A percentile compares a stretch with the other conserved stretches of the same genome.
Conservation (phyloP, 768 basidiomycete genomes). For the Lentinus tigrinus region DNA sequence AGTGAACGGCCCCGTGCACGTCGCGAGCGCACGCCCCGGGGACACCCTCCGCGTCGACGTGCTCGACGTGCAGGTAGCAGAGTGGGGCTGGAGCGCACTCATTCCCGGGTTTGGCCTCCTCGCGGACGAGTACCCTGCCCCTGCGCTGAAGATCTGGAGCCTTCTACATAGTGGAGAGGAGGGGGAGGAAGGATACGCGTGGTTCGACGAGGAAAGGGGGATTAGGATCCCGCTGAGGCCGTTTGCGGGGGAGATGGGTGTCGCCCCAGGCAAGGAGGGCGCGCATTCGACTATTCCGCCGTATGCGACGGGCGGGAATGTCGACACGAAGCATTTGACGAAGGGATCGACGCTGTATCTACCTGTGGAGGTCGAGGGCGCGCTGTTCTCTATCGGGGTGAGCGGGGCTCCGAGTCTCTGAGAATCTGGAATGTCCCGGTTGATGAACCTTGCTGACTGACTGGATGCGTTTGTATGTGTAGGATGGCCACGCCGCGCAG, state of each 20-base stretch:
- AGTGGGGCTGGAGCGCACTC: slow-evolving; percentile 64
- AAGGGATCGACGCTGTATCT: slow-evolving; percentile 58
- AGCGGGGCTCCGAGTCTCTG: slow-evolving; percentile 23
- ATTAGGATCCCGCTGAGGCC: slow-evolving; percentile 53
- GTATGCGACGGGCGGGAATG: slow-evolving; percentile 58
- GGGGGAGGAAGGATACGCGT: slow-evolving; percentile 40
- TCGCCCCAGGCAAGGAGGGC: slow-evolving; percentile 49
- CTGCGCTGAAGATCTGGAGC: slow-evolving; percentile 55
- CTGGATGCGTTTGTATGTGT: not conserved
- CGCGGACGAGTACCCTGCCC: slow-evolving; percentile 51
- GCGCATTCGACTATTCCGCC: slow-evolving; percentile 63
- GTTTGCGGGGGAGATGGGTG: slow-evolving; percentile 67
- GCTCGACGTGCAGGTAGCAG: slow-evolving; percentile 45
- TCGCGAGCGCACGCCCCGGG: slow-evolving; percentile 51
- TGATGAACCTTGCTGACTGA: not conserved
- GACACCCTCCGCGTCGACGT: slow-evolving; percentile 63
- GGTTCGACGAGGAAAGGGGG: slow-evolving; percentile 46
- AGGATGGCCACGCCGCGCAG: slow-evolving; percentile 69
- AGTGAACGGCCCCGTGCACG: slow-evolving; percentile 59
- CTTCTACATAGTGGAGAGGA: slow-evolving; percentile 28
- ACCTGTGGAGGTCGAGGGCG: slow-evolving; percentile 59
- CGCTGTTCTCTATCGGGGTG: slow-evolving; percentile 60
- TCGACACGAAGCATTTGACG: slow-evolving; percentile 57
- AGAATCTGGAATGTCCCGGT: too few species aligned
- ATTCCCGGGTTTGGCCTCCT: slow-evolving; percentile 62